Base-by-base conservation (phyloP, 2,329 filamentous ascomycete genomes). In the Colletotrichum tropicicola region DNA sequence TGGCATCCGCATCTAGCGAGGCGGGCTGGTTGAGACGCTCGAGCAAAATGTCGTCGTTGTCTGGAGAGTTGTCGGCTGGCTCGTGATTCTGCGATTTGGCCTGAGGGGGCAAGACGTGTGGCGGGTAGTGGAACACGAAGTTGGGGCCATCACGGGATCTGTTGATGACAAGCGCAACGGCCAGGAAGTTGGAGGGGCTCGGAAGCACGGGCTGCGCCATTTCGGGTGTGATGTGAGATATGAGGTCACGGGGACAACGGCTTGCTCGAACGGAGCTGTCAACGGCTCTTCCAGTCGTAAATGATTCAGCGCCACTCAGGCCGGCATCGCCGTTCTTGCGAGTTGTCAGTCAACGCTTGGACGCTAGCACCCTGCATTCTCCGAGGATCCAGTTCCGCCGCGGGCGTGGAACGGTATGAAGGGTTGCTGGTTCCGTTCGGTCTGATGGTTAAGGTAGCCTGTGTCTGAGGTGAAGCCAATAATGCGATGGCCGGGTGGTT, bases 61-160 rank as follows among this genome's bases (percentile, higher is more conserved):
- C 74, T 27, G 77, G 76, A 15, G 76, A 69, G 72, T 63, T n/a
- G 72, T 75, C 73, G 53, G 68, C 74, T 51, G 73, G 77, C 66
- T 76, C 71, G 49, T 76, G 75, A 19, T 73, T 72, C 25, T 72
- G 73, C 55, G 77, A 70, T 21, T 74, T 68, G 21, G 74, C 71
- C 32, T 68, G 83, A 77, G 72, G 81, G 78, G 70, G 74, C 8
- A 73, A 74, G 44, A 87, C 82, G 48, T 80, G 76, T n/a, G 89
- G 85, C n/a, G 93, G 93, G 73, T 96, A 96, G 77, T 97, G 92
- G 77, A 94, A 97, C 71, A 96, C 91, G 71, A 96, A 91, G 68
- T 89, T 88, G 27, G 93, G 92, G 15, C 93, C 93, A 70, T 92
- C 91, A 69, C 91, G 89, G 32, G 91, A 92, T 69, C 91, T 87